Base-by-base conservation (phyloP, 768 basidiomycete species). In the Stropharia rugosoannulata region DNA sequence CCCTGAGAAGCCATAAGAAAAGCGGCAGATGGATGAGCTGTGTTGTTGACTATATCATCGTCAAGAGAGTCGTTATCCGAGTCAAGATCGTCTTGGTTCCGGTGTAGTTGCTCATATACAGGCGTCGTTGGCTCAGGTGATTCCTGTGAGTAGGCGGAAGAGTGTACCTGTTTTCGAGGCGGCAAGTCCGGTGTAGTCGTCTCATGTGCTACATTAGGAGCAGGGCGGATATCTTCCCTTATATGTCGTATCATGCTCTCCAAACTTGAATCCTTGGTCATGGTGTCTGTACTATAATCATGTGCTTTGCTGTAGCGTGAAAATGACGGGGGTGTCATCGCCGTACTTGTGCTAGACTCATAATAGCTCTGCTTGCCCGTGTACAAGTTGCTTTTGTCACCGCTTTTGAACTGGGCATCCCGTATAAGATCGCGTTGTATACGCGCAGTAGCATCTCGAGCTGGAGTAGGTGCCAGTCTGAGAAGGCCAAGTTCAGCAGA, bases 291-390 rank as follows among this genome's bases (percentile, higher is more conserved):
- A n/a, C 59, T 61, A 32, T 81, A 78, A 10, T 69, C 66, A n/a
- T 73, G 69, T 40, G 71, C 70, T n/a, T 69, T 74, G n/a, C 51
- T 62, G 62, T 90, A 90, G n/a, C 82, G 76, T 12, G 86, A 83
- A 12, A 91, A 73, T 0, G 88, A 89, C 25, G 89, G 89, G 5
- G 87, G 86, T 1, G 85, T 83, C 1, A 85, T 80, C 51, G 88
- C 78, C 12, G 84, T 83, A 69, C 85, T 87, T 78, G 84, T 78
- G 54, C 82, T 89, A 19, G 86, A 84, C 59, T 84, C 86, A 29
- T 67, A 70, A n/a, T 65, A 62, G 35, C 70, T 66, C 52, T 64
- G 43, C n/a, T 64, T 45, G 49, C 68, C 65, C 13, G 65, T 66
- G 52, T 66, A 64, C 51, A 66, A 51, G 13, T 60, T 69, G 59